Evolutionary conservation across 2,329 filamentous ascomycete species (phyloP).

Genomic region (Zalaria obscura): DNA sequence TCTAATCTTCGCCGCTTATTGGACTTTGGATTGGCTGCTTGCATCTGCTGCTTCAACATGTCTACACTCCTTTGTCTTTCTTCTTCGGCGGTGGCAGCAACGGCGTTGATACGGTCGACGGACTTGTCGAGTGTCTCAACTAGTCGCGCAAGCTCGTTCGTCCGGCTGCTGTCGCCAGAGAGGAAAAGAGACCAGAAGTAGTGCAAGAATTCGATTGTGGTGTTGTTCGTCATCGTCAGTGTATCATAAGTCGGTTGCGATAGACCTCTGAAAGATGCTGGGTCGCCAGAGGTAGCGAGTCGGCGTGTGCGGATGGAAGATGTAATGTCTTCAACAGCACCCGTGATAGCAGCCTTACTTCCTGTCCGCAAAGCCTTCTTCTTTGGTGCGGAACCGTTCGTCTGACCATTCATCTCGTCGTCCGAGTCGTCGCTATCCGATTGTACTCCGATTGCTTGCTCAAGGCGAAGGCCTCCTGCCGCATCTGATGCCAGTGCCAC

Average conservation of each 20-base stretch:
- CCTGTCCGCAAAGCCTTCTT: conserved; percentile 46
- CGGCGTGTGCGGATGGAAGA: conserved; percentile 44
- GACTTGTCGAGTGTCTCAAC: conserved; percentile 71
- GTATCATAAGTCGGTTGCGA: conserved; percentile 41
- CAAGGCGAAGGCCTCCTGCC: conserved; percentile 31
- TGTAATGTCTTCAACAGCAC: conserved; percentile 53
- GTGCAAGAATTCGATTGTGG: conserved; percentile 87
- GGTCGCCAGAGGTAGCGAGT: conserved; percentile 9
- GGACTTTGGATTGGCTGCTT: conserved; percentile 56
- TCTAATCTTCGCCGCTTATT: conserved; percentile 50
- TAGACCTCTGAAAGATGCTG: conserved; percentile 15
- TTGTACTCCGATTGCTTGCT: conserved; percentile 50
- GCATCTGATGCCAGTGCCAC: conserved; percentile 16
- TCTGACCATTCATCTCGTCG: conserved; percentile 35
- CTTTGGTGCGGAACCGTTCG: conserved; percentile 9
- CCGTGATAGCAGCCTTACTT: conserved; percentile 50
- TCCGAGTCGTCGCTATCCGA: conserved; percentile 47
- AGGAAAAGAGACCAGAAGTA: conserved; percentile 93
- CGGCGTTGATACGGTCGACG: conserved; percentile 62
- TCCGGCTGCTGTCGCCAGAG: conserved; percentile 66
- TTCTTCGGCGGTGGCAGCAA: conserved; percentile 65
- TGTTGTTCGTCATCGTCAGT: conserved; percentile 70
- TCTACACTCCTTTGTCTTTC: conserved; percentile 56
- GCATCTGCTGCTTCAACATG: conserved; percentile 53
- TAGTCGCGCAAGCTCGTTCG: conserved; percentile 66